These are phyloP conservation scores for Mucuna pruriens DNA, from an alignment of 306 rosid species.

Conservation along the genomic window DNA sequence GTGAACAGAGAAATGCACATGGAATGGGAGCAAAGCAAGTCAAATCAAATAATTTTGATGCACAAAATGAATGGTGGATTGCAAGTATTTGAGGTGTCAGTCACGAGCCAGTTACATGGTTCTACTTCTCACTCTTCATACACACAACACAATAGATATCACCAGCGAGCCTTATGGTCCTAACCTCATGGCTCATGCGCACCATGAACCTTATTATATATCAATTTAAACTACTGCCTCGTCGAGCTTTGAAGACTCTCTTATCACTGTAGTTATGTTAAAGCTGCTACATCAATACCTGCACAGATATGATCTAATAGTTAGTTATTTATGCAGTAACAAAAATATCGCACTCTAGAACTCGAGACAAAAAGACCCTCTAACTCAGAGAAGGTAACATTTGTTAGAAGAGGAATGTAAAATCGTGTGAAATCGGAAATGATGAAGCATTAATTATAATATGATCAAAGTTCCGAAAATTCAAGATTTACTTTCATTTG, in stretches of 20 bases:
- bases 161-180: too few species aligned
- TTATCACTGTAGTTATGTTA: background rate
- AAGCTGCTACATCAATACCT: too few species aligned
- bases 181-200: too few species aligned
- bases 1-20: slow-evolving; percentile 53
- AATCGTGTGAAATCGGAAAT: background rate
- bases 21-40: too few species aligned
- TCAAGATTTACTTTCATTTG: background rate
- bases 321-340: background rate
- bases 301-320: background rate
- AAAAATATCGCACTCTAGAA: background rate
- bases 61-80: slow-evolving; percentile 38
- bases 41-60: slow-evolving; percentile 53
- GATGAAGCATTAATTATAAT: background rate
- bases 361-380: background rate
- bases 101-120: too few species aligned
- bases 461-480: background rate
- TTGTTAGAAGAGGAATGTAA: background rate
- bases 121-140: too few species aligned
- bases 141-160: too few species aligned
- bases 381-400: background rate
- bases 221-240: background rate
- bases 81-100: slow-evolving; percentile 38
- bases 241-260: background rate
- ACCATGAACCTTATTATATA: slow-evolving; percentile 34